Conservation (phyloP, 1,139 yeast genomes). For the Arxiozyma heterogenica region DNA sequence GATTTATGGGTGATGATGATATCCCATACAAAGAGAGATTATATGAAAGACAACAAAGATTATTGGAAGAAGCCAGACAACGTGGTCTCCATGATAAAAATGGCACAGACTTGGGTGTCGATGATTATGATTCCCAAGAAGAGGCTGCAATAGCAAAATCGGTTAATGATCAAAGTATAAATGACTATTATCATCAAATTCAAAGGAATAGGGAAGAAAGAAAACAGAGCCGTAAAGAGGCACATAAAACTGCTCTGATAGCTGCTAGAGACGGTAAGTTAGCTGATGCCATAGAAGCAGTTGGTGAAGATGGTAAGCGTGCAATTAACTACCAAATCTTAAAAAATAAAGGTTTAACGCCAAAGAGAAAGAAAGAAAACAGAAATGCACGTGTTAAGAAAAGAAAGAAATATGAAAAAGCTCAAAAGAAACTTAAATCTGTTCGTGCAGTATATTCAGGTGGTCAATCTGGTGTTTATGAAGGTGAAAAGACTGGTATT, state of each 20-base stretch:
- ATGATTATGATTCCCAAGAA: conserved; percentile 40
- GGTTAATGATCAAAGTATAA: conserved; percentile 34
- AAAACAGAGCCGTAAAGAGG: conserved; percentile 47
- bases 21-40: conserved; percentile 87
- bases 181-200: conserved; percentile 36
- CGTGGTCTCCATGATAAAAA: conserved; percentile 59
- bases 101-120: conserved; percentile 47
- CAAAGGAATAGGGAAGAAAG: conserved; percentile 41
- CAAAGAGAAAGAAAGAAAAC: conserved; percentile 84
- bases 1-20: conserved; percentile 75
- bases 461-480: conserved; percentile 68
- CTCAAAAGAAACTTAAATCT: conserved; percentile 87
- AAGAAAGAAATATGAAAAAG: conserved; percentile 93
- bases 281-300: conserved; percentile 55
- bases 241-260: conserved; percentile 61
- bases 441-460: conserved; percentile 80
- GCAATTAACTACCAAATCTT: conserved; percentile 89
- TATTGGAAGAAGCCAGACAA: conserved; percentile 78
- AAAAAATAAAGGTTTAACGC: conserved; percentile 92
- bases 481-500: conserved; percentile 95
- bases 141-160: conserved; percentile 35
- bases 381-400: conserved; percentile 95
- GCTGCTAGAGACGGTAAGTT: conserved; percentile 85
- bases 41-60: conserved; percentile 79
- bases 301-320: conserved; percentile 80